Evolutionary conservation across 2,329 filamentous ascomycete genomes (phyloP), one percentile per base, ranked within the genome.

Genomic region (Colletotrichum tabaci): DNA sequence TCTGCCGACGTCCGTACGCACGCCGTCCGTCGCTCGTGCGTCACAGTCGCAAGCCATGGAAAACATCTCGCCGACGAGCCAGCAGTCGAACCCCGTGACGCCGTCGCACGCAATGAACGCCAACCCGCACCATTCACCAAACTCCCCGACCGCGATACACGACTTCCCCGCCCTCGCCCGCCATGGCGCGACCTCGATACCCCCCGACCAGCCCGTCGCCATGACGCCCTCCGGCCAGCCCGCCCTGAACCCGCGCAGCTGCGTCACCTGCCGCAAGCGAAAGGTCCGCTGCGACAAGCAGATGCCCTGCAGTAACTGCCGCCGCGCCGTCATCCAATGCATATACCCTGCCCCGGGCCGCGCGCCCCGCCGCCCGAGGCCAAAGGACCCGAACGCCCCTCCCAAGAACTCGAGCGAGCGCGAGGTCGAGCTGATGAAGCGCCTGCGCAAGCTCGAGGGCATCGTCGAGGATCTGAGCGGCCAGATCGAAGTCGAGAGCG

Each of bases 201-300:
- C 73, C 16, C 71, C 67, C 47, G 73, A 73, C 13, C 73, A 73
- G 13, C 71, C 73, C 21, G 67, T 73, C 12, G 71, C 73, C 56
- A 63, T 72, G 60, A 63, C 73, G 50, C 53, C 73, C 12, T 66
- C 71, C 23, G 74, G 76, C 16, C 74, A 76, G 30, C 80, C 82
- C 8, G 80, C 80, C 47, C 70, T 86, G 57, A 87, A 87, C 73
- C 85, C 85, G 40, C 81, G 85, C 72, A 87, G 85, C 73, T 87
- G 85, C 74, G 84, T 87, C 21, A 87, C 84, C 49, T 87, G 85
- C 73, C 82, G 85, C 13, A 83, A 85, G 55, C 84, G 91, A 73
- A 92, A 93, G 80, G 93, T 95, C 66, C 92, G 92, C 77, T 95
- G 93, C 85, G 92, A 95, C 83, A 94, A 94, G 83, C 87, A 89